A percentile compares a stretch with the other conserved stretches of the same genome.
Evolutionary conservation across 2,329 filamentous ascomycete genomes (phyloP).

Genomic region (Alternaria triticimaculans): DNA sequence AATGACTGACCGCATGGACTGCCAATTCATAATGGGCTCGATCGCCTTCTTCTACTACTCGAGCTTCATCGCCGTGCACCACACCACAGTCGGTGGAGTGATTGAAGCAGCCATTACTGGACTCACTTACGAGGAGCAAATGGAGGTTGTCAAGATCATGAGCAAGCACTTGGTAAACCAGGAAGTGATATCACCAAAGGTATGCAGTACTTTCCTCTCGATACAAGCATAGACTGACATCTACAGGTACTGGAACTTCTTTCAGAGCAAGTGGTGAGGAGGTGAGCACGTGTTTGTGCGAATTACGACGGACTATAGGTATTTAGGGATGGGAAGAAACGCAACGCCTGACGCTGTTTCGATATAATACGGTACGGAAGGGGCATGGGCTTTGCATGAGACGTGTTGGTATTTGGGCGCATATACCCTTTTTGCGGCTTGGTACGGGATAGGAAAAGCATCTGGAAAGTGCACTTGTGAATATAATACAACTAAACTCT

Average conservation of each 20-base stretch:
- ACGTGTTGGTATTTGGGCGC: slow-evolving; percentile 9
- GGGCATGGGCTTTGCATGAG: background rate
- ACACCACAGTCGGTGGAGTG: slow-evolving; percentile 82
- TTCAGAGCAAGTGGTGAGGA: slow-evolving; percentile 26
- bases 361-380: slow-evolving; percentile 1
- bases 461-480: background rate
- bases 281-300: slow-evolving; percentile 14
- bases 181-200: slow-evolving; percentile 62
- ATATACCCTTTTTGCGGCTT: slow-evolving; percentile 15
- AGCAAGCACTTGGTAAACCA: slow-evolving; percentile 70
- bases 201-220: slow-evolving; percentile 33
- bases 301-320: background rate
- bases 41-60: slow-evolving; percentile 99
- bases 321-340: background rate
- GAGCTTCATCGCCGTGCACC: slow-evolving; percentile 91
- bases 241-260: slow-evolving; percentile 35
- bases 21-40: slow-evolving; percentile 99
- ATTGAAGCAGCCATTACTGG: slow-evolving; percentile 92
- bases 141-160: slow-evolving; percentile 73
- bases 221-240: slow-evolving; percentile 1
- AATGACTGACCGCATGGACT: slow-evolving; percentile 99
- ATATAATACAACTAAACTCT: slow-evolving; percentile 2
- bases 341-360: slow-evolving; percentile 1
- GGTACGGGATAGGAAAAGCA: background rate
- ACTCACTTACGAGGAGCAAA: slow-evolving; percentile 84